These are phyloP conservation scores for Lodderomyces metapsilosis DNA, from an alignment of 1,139 yeast genomes.

Conservation along the genomic window DNA sequence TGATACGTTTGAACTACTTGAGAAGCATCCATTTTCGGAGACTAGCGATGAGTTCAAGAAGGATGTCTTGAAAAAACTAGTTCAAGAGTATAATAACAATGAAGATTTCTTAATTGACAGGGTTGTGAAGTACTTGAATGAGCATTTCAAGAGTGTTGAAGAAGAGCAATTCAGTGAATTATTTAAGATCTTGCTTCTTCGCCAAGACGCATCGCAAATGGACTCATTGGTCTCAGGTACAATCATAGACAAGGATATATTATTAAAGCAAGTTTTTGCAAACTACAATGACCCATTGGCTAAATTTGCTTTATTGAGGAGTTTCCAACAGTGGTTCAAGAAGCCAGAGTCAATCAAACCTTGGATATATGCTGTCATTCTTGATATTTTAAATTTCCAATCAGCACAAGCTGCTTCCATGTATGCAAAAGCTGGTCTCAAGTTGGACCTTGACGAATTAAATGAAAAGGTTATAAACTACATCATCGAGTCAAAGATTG, in stretches of 20 bases:
- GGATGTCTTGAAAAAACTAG: slow-evolving; percentile 21
- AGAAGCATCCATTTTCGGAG: slow-evolving; percentile 18
- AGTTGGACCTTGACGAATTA: slow-evolving; percentile 4
- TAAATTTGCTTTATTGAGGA: slow-evolving; percentile 12
- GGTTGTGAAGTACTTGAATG: background rate
- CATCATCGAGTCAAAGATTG: slow-evolving; percentile 19
- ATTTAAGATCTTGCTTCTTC: background rate
- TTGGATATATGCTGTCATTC: slow-evolving; percentile 7
- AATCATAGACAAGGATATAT: background rate
- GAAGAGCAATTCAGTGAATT: background rate
- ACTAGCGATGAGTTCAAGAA: slow-evolving; percentile 15
- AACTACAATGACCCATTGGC: slow-evolving; percentile 4
- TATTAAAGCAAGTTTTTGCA: background rate
- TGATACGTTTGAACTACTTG: slow-evolving; percentile 32
- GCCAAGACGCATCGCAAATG: background rate
- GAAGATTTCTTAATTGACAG: background rate
- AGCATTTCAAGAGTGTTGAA: background rate
- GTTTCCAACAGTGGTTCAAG: slow-evolving; percentile 13
- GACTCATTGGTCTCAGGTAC: background rate
- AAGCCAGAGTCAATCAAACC: slow-evolving; percentile 6
- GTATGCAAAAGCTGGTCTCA: background rate
- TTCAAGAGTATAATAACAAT: slow-evolving; percentile 20
- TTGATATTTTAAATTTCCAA: slow-evolving; percentile 10
- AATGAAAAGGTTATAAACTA: slow-evolving; percentile 6
- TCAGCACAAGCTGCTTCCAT: background rate